Percentiles rank a stretch among this genome's conserved stretches.
These are phyloP conservation scores for Schizochytrium sp. DNA, from an alignment of 108 stramenopile species.

Conservation along the genomic window DNA sequence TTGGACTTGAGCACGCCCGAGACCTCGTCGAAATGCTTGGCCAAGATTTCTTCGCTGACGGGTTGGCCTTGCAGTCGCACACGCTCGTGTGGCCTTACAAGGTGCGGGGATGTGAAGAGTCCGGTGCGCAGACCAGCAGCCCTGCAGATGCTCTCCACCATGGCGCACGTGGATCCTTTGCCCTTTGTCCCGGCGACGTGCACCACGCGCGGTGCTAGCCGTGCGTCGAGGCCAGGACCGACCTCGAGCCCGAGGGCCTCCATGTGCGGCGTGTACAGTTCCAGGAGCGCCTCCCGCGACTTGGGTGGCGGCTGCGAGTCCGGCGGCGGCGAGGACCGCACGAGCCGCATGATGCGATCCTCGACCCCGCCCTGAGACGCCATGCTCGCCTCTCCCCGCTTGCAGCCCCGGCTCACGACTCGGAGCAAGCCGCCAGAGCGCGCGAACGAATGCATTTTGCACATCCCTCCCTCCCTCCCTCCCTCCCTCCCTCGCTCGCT, in stretches of 20 bases:
- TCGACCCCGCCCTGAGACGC: not conserved
- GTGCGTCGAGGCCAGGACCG: not conserved
- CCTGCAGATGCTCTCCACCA: constrained; percentile 66
- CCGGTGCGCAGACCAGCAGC: constrained; percentile 26
- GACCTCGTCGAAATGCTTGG: constrained; percentile 60
- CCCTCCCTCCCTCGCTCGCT: too few relatives aligned
- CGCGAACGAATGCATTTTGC: too few relatives aligned
- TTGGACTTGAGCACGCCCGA: constrained; percentile 37
- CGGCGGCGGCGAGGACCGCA: not conserved
- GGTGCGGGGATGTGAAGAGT: constrained; percentile 81
- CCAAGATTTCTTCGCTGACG: constrained; percentile 55
- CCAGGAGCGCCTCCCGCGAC: not conserved
- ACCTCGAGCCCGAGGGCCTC: constrained; percentile 6
- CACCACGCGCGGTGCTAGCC: constrained; percentile 33
- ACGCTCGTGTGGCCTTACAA: constrained; percentile 70
- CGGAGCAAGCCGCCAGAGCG: too few relatives aligned
- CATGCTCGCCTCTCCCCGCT: too few relatives aligned
- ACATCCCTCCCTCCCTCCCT: too few relatives aligned
- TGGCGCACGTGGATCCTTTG: constrained; percentile 76
- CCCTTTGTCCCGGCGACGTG: constrained; percentile 93
- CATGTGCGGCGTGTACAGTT: not conserved
- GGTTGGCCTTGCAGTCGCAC: constrained; percentile 71
- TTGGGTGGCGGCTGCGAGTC: not conserved
- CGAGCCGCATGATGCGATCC: not conserved
- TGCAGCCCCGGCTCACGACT: too few relatives aligned